Base-by-base conservation (phyloP, 345 rosid genomes). In the Citrus sp. region DNA sequence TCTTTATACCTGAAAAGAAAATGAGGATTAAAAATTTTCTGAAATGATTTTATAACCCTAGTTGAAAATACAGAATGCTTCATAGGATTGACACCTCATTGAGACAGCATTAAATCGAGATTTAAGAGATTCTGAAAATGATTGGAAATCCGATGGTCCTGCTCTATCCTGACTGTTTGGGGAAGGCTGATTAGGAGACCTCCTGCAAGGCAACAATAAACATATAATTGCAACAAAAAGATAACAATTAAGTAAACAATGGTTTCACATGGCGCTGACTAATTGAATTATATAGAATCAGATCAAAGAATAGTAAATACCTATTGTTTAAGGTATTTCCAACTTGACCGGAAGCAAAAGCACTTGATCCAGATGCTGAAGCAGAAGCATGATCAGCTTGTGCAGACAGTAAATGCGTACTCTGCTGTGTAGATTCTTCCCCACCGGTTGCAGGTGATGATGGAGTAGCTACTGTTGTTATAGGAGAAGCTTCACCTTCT, bases 41-140 rank as follows among this genome's bases (percentile, higher is more conserved):
- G 25, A 30, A 71, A 49, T 34, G 1, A 28, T 62, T 62, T 42
- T 63, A 75, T 32, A 61, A 60, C 55, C 42, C 35, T 65, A 8
- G 12, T 55, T 24, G 16, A 70, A 61, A 37, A 16, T 10, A 63
- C 27, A 27, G 72, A 60, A 72, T 24, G 21, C 32, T 69, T 69
- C 22, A 49, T 64, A 72, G 6, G 54, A 72, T 42, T 7, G 8
- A 56, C 82, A 94, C 99, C 97, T 92, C 35, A 77, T 82, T 75
- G 99, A 96, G 75, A 91, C 91, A 46, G 97, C 90, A 82, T 82
- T 90, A 68, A 94, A 78, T 58, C 93, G 85, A 42, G 97, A 92
- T 84, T 91, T 94, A 8, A 94, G 69, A 66, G 97, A 88, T 49
- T 96, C 99, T 34, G 98, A 94, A 86, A 96, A 91, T 28, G 97